Conservation (phyloP, 2,329 filamentous ascomycete species). For the Sporothrix protearum region DNA sequence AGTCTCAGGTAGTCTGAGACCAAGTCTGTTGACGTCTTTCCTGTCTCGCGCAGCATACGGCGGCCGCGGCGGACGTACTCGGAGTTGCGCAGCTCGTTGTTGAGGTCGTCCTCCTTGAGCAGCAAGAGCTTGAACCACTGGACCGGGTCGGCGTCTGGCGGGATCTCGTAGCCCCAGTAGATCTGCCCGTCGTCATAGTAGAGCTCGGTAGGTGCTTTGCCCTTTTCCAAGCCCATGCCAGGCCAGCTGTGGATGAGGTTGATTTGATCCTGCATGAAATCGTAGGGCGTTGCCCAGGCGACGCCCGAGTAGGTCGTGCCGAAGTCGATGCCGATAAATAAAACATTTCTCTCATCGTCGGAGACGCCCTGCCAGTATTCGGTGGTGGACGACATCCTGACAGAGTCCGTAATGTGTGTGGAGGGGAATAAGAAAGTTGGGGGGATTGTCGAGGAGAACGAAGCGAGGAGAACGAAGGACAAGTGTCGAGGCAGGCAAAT, state of each 20-base stretch:
- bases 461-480: background rate
- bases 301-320: conserved; percentile 28
- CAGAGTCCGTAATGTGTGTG: background rate
- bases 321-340: conserved; percentile 27
- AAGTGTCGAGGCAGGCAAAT: background rate
- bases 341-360: conserved; percentile 22
- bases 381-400: conserved; percentile 17
- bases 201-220: conserved; percentile 26
- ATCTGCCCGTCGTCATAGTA: conserved; percentile 24
- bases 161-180: conserved; percentile 26
- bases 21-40: conserved; percentile 30
- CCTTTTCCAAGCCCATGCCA: conserved; percentile 29
- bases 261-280: conserved; percentile 23
- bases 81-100: conserved; percentile 18
- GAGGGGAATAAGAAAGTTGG: background rate
- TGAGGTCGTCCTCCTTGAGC: conserved; percentile 23
- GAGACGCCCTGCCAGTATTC: conserved; percentile 20
- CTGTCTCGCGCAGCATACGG: conserved; percentile 19
- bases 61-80: conserved; percentile 19
- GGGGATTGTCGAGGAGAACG: background rate
- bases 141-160: conserved; percentile 21
- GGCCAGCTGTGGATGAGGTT: conserved; percentile 25
- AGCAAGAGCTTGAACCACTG: conserved; percentile 28
- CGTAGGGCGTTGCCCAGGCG: conserved; percentile 25
- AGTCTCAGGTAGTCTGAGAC: conserved; percentile 36